Percentiles rank a stretch among this genome's conserved stretches.
Evolutionary conservation across 805 yeast species (phyloP).

Genomic region (Candida lessepsii): DNA sequence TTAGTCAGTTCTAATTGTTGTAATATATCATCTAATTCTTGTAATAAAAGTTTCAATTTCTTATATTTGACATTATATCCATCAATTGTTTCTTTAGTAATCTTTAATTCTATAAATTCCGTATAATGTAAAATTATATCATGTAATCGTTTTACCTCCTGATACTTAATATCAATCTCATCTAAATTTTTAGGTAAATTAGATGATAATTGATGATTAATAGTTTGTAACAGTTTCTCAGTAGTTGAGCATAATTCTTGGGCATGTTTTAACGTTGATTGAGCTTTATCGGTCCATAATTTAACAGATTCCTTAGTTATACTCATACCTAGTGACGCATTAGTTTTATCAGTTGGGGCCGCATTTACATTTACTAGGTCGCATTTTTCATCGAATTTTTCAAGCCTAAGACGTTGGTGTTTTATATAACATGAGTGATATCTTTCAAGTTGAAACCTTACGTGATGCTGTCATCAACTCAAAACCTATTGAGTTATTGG

Average conservation of each 20-base stretch:
- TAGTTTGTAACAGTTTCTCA: conserved; percentile 27
- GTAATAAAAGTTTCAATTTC: conserved; percentile 23
- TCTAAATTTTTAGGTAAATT: conserved; percentile 24
- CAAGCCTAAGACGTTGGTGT: too few relatives aligned
- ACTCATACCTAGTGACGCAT: background rate
- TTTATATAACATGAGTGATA: conserved; percentile 8
- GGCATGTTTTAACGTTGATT: conserved; percentile 27
- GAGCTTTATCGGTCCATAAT: conserved; percentile 25
- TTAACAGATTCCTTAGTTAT: conserved; percentile 14
- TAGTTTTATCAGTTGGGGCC: too few relatives aligned
- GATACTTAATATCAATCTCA: conserved; percentile 17
- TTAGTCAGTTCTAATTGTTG: conserved; percentile 22
- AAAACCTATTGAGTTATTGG: conserved; percentile 7
- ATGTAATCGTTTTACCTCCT: conserved; percentile 13
- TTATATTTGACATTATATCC: conserved; percentile 13
- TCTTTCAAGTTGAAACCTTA: conserved; percentile 8
- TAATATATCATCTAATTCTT: conserved; percentile 25
- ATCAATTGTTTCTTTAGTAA: conserved; percentile 14
- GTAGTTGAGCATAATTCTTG: conserved; percentile 33
- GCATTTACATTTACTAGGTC: too few relatives aligned
- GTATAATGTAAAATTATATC: conserved; percentile 10
- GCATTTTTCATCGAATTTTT: background rate
- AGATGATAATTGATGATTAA: conserved; percentile 21
- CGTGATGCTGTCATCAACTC: conserved; percentile 11
- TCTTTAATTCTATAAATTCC: conserved; percentile 13